These are phyloP conservation scores for Radiomyces spectabilis DNA, from an alignment of 192 early-diverging fungal genomes.

Conservation along the genomic window DNA sequence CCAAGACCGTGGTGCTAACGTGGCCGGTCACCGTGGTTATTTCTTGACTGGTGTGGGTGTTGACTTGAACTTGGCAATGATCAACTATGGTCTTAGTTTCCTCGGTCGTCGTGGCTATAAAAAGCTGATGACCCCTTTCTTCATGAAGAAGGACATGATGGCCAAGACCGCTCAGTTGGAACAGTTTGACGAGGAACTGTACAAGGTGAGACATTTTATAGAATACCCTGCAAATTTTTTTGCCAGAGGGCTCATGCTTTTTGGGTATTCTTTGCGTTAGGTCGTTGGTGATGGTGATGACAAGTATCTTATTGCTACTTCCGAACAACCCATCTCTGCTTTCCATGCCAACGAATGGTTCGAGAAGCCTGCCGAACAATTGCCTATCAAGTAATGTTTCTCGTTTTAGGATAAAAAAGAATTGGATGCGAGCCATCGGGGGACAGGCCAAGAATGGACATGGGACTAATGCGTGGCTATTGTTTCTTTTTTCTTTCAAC, in stretches of 20 bases:
- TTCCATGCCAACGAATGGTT: slow-evolving; percentile 97
- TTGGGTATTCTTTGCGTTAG: too few relatives aligned
- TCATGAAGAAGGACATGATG: slow-evolving; percentile 97
- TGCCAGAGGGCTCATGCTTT: too few relatives aligned
- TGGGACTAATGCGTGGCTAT: too few relatives aligned
- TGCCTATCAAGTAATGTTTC: slow-evolving; percentile 68
- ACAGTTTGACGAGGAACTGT: slow-evolving; percentile 98
- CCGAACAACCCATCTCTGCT: slow-evolving; percentile 97
- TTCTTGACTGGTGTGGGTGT: slow-evolving; percentile 94
- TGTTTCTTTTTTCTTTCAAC: too few relatives aligned
- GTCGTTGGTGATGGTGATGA: slow-evolving; percentile 73
- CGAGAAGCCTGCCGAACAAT: slow-evolving; percentile 80
- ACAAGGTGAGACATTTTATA: too few relatives aligned
- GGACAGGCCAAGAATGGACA: too few relatives aligned
- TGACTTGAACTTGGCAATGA: slow-evolving; percentile 92
- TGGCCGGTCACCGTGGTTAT: slow-evolving; percentile 98
- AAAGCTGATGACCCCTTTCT: slow-evolving; percentile 96
- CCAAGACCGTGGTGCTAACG: slow-evolving; percentile 81
- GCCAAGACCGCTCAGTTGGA: slow-evolving; percentile 96
- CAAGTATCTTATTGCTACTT: slow-evolving; percentile 98
- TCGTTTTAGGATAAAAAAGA: too few relatives aligned
- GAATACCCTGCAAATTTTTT: slow-evolving; percentile 3
- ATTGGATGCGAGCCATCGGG: too few relatives aligned
- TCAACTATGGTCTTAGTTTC: slow-evolving; percentile 95
- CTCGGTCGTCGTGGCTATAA: slow-evolving; percentile 73